Conservation (phyloP, 1,284 basidiomycete genomes). For the Psilocybe mexicana region DNA sequence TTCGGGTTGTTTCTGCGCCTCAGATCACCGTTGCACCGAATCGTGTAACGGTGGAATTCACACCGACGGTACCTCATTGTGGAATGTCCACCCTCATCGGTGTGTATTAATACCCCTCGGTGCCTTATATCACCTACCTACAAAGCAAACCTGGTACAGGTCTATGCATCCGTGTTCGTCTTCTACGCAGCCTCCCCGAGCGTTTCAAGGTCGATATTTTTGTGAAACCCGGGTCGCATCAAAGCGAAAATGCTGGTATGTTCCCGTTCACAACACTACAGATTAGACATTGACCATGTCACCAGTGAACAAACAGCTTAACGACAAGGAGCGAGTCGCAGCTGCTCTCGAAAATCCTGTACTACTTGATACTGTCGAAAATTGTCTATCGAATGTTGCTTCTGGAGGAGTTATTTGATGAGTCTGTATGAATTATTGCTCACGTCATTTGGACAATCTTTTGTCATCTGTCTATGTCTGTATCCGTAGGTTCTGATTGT, state of each 20-base stretch:
- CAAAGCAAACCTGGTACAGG: slow-evolving; percentile 48
- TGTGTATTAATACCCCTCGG: slow-evolving; percentile 35
- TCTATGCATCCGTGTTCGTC: slow-evolving; percentile 88
- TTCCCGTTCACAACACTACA: slow-evolving; percentile 4
- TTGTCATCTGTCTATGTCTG: slow-evolving; percentile 6
- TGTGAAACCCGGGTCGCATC: slow-evolving; percentile 93
- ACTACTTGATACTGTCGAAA: slow-evolving; percentile 87
- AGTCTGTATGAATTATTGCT: not conserved
- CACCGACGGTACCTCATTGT: slow-evolving; percentile 97
- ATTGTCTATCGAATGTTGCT: slow-evolving; percentile 59
- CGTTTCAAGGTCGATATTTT: slow-evolving; percentile 95
- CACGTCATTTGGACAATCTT: slow-evolving; percentile 5
- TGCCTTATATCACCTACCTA: not conserved
- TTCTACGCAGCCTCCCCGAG: slow-evolving; percentile 87
- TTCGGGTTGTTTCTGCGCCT: slow-evolving; percentile 90
- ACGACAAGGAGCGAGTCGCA: slow-evolving; percentile 98
- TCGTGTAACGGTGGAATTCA: slow-evolving; percentile 85
- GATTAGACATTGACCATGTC: slow-evolving; percentile 1
- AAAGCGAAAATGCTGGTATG: slow-evolving; percentile 86
- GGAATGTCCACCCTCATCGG: slow-evolving; percentile 98
- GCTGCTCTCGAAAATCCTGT: slow-evolving; percentile 94
- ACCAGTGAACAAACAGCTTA: slow-evolving; percentile 95
- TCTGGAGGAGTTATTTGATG: slow-evolving; percentile 6
- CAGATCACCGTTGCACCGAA: slow-evolving; percentile 81
- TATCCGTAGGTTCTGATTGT: slow-evolving; percentile 17